Percentiles rank a stretch among this genome's conserved stretches.
phyloP scores from a whole-genome alignment of 768 basidiomycete genomes.

The Hebeloma cylindrosporum region DNA sequence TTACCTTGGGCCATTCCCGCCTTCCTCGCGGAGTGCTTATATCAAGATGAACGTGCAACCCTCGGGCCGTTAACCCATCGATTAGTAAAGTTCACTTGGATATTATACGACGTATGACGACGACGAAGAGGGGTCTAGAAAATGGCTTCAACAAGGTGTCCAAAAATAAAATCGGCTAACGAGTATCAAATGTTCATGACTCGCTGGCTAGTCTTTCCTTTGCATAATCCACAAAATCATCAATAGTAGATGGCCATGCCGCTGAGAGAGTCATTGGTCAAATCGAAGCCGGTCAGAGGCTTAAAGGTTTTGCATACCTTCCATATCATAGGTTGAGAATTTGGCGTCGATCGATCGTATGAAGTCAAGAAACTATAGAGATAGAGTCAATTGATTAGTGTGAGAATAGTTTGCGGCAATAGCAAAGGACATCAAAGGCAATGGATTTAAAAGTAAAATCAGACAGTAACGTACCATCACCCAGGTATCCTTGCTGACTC shows the following conservation, averaged over 20 bases:
- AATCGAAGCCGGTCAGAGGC: neutral
- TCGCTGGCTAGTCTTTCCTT: constrained; percentile 35
- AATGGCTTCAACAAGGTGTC: neutral
- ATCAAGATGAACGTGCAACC: too few relatives aligned
- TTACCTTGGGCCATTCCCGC: too few relatives aligned
- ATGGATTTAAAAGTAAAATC: neutral
- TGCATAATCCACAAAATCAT: constrained; percentile 77
- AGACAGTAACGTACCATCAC: constrained; percentile 58
- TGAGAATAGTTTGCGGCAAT: too few relatives aligned
- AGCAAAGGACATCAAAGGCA: too few relatives aligned
- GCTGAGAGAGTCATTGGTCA: constrained; percentile 39
- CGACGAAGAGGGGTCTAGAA: too few relatives aligned
- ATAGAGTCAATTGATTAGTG: constrained; percentile 1
- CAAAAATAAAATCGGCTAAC: neutral
- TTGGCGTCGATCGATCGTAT: constrained; percentile 70
- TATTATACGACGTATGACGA: too few relatives aligned
- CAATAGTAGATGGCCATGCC: constrained; percentile 86
- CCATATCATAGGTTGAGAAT: constrained; percentile 72
- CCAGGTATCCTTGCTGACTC: constrained; percentile 90
- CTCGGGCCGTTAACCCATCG: too few relatives aligned
- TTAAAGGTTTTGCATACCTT: constrained; percentile 48
- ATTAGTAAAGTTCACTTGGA: too few relatives aligned
- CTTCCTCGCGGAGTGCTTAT: too few relatives aligned
- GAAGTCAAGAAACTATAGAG: constrained; percentile 71
- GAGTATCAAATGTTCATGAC: neutral